These are phyloP conservation scores for Pseudogymnoascus sp. DNA, from an alignment of 2,329 filamentous ascomycete species.

Conservation along the genomic window DNA sequence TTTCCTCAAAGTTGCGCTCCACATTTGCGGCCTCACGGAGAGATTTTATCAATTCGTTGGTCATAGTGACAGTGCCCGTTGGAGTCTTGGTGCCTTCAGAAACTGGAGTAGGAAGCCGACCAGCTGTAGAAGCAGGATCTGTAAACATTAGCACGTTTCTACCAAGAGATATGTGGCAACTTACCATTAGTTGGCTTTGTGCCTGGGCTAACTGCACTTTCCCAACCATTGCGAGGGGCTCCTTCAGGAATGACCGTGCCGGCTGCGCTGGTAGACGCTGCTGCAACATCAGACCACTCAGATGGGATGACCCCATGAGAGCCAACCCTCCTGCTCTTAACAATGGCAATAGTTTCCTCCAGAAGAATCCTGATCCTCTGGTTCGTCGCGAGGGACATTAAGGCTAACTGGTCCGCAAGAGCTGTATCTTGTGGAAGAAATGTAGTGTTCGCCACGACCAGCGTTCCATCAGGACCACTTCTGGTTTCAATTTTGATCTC, in stretches of 20 bases:
- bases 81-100: slow-evolving; percentile 43
- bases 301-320: slow-evolving; percentile 71
- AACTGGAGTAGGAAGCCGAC: slow-evolving; percentile 36
- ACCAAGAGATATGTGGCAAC: slow-evolving; percentile 23
- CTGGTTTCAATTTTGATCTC: slow-evolving; percentile 44
- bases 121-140: slow-evolving; percentile 28
- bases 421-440: slow-evolving; percentile 68
- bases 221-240: slow-evolving; percentile 30
- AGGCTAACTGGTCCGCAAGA: slow-evolving; percentile 71
- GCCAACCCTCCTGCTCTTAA: slow-evolving; percentile 62
- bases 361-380: slow-evolving; percentile 67
- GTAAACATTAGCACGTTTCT: slow-evolving; percentile 29
- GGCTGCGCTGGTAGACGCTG: slow-evolving; percentile 34
- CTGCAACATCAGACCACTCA: slow-evolving; percentile 67
- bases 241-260: slow-evolving; percentile 23
- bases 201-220: slow-evolving; percentile 44
- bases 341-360: slow-evolving; percentile 65
- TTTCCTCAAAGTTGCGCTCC: slow-evolving; percentile 66
- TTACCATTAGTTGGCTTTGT: slow-evolving; percentile 53
- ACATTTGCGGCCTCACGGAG: slow-evolving; percentile 54
- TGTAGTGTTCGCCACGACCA: slow-evolving; percentile 54
- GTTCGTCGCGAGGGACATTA: slow-evolving; percentile 75
- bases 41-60: slow-evolving; percentile 37
- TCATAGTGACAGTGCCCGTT: slow-evolving; percentile 31
- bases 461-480: slow-evolving; percentile 53